Evolutionary conservation across 805 yeast genomes (phyloP).

Genomic region (Pichia cephalocereana): DNA sequence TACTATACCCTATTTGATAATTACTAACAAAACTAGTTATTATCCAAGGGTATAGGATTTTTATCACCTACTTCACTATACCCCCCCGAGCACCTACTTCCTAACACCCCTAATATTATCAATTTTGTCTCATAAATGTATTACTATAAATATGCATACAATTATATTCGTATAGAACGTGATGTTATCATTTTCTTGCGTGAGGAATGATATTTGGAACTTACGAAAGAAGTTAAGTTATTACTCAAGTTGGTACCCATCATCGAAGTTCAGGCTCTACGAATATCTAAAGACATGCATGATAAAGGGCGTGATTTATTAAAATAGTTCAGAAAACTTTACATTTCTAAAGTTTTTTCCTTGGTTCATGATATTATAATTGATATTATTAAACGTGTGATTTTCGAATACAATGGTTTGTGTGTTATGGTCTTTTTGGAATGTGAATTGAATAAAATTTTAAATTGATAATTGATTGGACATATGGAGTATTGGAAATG

Average conservation of each 20-base stretch:
- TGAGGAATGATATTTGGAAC: background rate
- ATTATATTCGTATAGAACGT: conserved; percentile 1
- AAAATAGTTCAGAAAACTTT: background rate
- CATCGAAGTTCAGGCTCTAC: conserved; percentile 8
- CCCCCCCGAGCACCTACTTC: background rate
- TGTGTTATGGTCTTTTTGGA: background rate
- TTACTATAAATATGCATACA: too few relatives aligned
- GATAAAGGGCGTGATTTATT: too few relatives aligned
- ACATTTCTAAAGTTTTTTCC: background rate
- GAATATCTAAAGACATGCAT: background rate
- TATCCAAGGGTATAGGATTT: conserved; percentile 5
- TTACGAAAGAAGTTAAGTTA: background rate
- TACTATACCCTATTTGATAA: conserved; percentile 1
- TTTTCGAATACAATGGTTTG: background rate
- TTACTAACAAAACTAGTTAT: background rate
- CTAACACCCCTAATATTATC: too few relatives aligned
- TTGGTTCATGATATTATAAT: background rate
- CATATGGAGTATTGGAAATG: background rate
- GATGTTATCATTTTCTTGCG: background rate
- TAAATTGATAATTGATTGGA: background rate
- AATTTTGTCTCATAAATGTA: too few relatives aligned
- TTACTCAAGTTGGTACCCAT: background rate
- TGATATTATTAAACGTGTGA: too few relatives aligned
- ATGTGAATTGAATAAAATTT: background rate
- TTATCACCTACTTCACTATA: background rate